Conservation (phyloP, 2,329 filamentous ascomycete genomes). For the Elsinoe australis region DNA sequence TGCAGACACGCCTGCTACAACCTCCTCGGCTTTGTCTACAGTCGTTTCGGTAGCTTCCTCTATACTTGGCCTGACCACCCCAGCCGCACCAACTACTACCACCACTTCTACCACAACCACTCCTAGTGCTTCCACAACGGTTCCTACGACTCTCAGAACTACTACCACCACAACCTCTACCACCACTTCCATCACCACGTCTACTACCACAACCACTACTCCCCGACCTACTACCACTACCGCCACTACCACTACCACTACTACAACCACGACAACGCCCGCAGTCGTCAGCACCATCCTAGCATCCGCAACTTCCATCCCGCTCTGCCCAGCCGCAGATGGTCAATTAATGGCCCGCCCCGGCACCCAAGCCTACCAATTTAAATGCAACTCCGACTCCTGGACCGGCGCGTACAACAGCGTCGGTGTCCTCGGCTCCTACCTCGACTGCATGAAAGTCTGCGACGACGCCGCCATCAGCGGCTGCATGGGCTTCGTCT, state of each 20-base stretch:
- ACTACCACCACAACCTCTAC: conserved; percentile 1
- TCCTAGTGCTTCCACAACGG: background rate
- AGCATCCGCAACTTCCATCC: conserved; percentile 19
- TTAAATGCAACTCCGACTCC: conserved; percentile 20
- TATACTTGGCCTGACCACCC: background rate
- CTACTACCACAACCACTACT: background rate
- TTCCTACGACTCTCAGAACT: conserved; percentile 4
- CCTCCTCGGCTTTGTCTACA: background rate
- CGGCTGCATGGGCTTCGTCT: conserved; percentile 19
- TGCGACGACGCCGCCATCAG: conserved; percentile 17
- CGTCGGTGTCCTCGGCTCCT: conserved; percentile 15
- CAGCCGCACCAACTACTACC: background rate
- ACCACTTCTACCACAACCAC: background rate
- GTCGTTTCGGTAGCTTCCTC: background rate
- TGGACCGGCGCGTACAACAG: conserved; percentile 18
- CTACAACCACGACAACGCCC: conserved; percentile 7
- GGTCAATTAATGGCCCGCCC: conserved; percentile 15
- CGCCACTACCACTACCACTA: conserved; percentile 13
- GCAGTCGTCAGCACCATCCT: conserved; percentile 7
- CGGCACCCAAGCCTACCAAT: conserved; percentile 19
- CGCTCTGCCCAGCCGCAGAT: conserved; percentile 19
- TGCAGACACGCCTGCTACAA: background rate
- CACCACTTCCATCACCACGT: background rate
- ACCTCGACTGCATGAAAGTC: conserved; percentile 20
- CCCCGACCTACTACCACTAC: conserved; percentile 9